Evolutionary conservation across 768 basidiomycete genomes (phyloP).

Genomic region (Porphyrellus cyaneotinctus): DNA sequence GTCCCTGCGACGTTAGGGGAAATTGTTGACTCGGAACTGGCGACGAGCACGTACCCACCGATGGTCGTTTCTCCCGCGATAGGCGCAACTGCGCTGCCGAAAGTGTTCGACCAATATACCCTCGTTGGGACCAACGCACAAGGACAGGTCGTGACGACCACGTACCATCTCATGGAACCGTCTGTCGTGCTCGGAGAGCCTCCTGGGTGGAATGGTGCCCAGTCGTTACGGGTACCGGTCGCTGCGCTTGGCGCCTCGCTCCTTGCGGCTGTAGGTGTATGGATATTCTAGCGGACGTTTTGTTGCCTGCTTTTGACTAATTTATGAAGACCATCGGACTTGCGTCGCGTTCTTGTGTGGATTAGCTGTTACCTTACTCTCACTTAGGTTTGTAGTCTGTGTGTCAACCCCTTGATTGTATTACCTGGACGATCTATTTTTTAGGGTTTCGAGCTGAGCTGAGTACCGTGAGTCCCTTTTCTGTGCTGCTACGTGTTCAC

Average conservation of each 20-base stretch:
- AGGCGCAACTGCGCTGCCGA: conserved; percentile 55
- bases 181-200: conserved; percentile 59
- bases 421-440: neutral
- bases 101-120: conserved; percentile 51
- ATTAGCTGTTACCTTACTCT: neutral
- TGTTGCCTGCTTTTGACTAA: neutral
- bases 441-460: neutral
- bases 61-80: conserved; percentile 42
- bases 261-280: conserved; percentile 5
- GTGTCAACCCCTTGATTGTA: neutral
- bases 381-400: neutral
- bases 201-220: conserved; percentile 47
- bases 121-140: conserved; percentile 52
- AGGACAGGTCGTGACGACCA: conserved; percentile 52
- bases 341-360: neutral
- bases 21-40: conserved; percentile 58
- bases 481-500: too few species aligned
- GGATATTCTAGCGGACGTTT: conserved; percentile 15
- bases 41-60: conserved; percentile 66
- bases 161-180: conserved; percentile 43
- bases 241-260: conserved; percentile 10
- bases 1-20: conserved; percentile 51
- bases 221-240: conserved; percentile 6
- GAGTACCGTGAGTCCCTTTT: too few species aligned
- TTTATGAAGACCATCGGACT: neutral